Base-by-base conservation (phyloP, 257 asterid species). In the Craterostigma plantagineum region DNA sequence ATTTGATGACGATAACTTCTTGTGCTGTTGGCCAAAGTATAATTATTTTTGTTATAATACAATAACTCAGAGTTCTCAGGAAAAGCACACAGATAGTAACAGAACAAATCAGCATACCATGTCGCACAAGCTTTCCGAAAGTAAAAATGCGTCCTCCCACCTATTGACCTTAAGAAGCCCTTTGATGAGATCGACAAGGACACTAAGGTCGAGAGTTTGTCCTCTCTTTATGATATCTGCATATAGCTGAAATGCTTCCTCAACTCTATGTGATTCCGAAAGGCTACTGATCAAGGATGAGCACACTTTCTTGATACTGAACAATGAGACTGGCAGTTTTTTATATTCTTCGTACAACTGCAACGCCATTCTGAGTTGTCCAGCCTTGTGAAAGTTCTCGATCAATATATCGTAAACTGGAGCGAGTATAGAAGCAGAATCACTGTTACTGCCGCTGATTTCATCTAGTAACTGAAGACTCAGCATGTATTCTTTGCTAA, bases 81-180 rank as follows among this genome's bases (percentile, higher is more conserved):
- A 23, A 23, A 23, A 23, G 6, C 30, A n/a, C n/a, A 23, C 6
- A 23, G 2, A 23, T 6, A 23, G 30, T 23, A 23, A 23, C 4
- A 36, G 15, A 12, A 40, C 16, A n/a, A 12, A 58, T 47, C 27
- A 38, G 43, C 64, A 57, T 57, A 73, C 91, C 94, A 68, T 77
- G 63, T 41, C 34, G 58, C 79, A 80, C 56, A 85, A 67, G 64
- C 83, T 69, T 59, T 77, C 71, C 4, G 81, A 74, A 51, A 85
- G 79, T 37, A 70, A 48, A 68, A 85, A 65, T 30, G 92, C 94
- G 48, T 75, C 76, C 51, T 67, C 91, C 81, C 92, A 81, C 57
- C 70, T 69, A 53, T 70, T 59, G 42, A 51, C 67, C 52, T 63
- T 68, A 47, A 71, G 16, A 66, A 85, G 82, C 43, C 77, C 81